Evolutionary conservation across 2,329 filamentous ascomycete species (phyloP).

Genomic region (Colletotrichum karsti): DNA sequence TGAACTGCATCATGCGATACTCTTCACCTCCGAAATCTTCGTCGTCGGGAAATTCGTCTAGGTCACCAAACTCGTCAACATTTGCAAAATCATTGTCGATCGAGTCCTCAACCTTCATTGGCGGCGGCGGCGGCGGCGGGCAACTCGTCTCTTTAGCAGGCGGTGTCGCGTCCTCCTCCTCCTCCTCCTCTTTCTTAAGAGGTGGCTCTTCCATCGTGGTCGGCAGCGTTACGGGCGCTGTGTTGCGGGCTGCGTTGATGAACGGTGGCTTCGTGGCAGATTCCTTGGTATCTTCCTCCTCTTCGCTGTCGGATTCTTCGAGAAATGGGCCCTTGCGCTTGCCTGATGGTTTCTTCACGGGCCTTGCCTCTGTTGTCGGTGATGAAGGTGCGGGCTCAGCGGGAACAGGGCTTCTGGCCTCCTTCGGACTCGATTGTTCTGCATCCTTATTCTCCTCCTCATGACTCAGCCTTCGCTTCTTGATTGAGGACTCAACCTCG

Average conservation of each 20-base stretch:
- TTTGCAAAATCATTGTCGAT: conserved; percentile 43
- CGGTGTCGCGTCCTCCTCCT: conserved; percentile 1
- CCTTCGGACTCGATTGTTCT: neutral
- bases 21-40: conserved; percentile 69
- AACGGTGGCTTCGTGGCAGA: neutral
- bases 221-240: neutral
- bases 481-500: conserved; percentile 45
- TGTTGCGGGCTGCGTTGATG: neutral
- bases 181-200: neutral
- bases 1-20: conserved; percentile 72
- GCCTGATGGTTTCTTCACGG: conserved; percentile 28
- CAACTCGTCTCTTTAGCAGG: conserved; percentile 26
- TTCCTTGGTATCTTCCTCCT: conserved; percentile 42
- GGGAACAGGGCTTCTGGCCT: neutral
- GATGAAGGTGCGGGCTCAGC: conserved; percentile 4
- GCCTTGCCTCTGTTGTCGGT: neutral
- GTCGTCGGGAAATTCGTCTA: conserved; percentile 66
- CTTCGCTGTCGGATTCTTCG: conserved; percentile 72
- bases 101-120: conserved; percentile 41
- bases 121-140: conserved; percentile 24
- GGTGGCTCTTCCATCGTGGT: neutral
- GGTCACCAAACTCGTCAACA: conserved; percentile 43
- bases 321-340: conserved; percentile 69
- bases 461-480: conserved; percentile 51
- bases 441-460: conserved; percentile 20